Conservation (phyloP, 116 monocot genomes). For the Zostera marina region DNA sequence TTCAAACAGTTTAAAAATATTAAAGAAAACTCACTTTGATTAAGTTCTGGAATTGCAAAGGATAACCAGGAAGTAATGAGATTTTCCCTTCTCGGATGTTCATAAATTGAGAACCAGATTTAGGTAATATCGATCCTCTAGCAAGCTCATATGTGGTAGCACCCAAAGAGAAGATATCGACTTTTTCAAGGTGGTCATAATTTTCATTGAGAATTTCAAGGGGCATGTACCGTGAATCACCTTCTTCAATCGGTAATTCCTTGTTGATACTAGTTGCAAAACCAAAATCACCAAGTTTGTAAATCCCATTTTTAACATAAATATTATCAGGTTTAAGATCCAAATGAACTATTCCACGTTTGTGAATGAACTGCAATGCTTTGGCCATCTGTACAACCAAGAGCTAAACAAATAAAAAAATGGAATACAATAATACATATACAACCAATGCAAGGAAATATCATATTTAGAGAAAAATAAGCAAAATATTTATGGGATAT, state of each 20-base stretch:
- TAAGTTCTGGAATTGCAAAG: constrained; percentile 61
- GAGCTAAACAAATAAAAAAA: constrained; percentile 1
- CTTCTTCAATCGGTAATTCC: constrained; percentile 75
- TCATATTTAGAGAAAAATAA: no score
- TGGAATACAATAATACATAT: no score
- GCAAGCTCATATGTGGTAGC: constrained; percentile 65
- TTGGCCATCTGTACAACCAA: constrained; percentile 43
- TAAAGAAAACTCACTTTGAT: constrained; percentile 37
- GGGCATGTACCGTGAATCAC: constrained; percentile 92
- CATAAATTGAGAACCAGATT: constrained; percentile 74
- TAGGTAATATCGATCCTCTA: constrained; percentile 62
- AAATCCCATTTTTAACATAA: constrained; percentile 56
- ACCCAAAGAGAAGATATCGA: constrained; percentile 87
- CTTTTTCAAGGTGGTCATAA: constrained; percentile 86
- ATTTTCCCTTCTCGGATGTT: constrained; percentile 81
- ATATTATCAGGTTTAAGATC: constrained; percentile 98
- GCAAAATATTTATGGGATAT: no score
- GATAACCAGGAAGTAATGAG: constrained; percentile 66
- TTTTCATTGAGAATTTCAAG: constrained; percentile 76
- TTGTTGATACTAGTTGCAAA: constrained; percentile 68
- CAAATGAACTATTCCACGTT: constrained; percentile 66
- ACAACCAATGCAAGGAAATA: no score
- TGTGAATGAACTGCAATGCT: constrained; percentile 68
- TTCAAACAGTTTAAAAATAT: no score
- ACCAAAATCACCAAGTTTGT: constrained; percentile 94